phyloP scores from a whole-genome alignment of 2,329 filamentous ascomycete species.

The Lachnellula willkommii region DNA sequence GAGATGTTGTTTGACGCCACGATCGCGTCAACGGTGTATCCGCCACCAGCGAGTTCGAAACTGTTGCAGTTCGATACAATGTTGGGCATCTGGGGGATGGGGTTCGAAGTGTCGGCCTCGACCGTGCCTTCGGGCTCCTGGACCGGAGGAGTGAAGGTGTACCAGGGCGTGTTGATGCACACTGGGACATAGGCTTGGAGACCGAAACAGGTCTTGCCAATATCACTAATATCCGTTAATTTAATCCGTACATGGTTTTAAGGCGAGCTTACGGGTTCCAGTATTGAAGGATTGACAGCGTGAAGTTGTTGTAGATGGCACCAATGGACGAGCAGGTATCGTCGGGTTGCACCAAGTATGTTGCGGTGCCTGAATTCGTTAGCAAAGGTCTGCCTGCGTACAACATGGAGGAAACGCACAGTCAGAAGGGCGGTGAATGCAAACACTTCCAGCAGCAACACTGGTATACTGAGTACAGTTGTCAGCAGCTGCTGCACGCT shows the following conservation, averaged over 20 bases:
- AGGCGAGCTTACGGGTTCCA: conserved; percentile 6
- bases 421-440: conserved; percentile 9
- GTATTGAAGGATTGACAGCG: conserved; percentile 6
- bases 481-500: not conserved
- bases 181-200: conserved; percentile 7
- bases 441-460: conserved; percentile 5
- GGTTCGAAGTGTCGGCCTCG: not conserved
- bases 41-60: conserved; percentile 5
- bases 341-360: conserved; percentile 8
- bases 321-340: conserved; percentile 7
- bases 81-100: conserved; percentile 8
- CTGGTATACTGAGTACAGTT: conserved; percentile 9
- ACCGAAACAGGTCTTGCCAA: conserved; percentile 42
- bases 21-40: conserved; percentile 5
- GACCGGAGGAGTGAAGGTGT: conserved; percentile 7
- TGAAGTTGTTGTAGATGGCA: conserved; percentile 3
- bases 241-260: not conserved
- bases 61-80: conserved; percentile 3
- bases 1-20: conserved; percentile 4
- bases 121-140: conserved; percentile 2
- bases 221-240: conserved; percentile 39
- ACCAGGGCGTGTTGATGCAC: conserved; percentile 10
- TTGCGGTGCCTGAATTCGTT: conserved; percentile 1
- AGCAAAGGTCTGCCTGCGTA: not conserved
- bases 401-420: not conserved